Base-by-base conservation (phyloP, 495 filamentous ascomycete species). In the Aspergillus ellipticus region DNA sequence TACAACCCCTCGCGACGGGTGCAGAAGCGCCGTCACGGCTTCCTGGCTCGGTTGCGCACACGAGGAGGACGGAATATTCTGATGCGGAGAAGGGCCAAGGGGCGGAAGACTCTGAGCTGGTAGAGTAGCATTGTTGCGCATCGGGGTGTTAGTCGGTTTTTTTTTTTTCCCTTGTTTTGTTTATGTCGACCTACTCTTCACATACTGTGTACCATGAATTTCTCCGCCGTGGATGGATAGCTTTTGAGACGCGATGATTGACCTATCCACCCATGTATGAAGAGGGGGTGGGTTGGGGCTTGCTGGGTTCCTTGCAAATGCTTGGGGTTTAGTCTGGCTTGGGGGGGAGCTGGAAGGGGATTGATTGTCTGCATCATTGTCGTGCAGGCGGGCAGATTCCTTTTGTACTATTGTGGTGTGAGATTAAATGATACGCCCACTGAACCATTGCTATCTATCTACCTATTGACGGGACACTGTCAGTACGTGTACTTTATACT, bases 21-120 rank as follows among this genome's bases (percentile, higher is more conserved):
- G 42, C 79, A 88, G 66, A 90, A 89, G 74, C 74, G 87, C 56
- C 75, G 87, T 55, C 81, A 83, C 69, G 87, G 87, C 0, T 89
- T 88, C 70, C 70, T 89, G 67, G 72, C 81, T 13, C 65, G 87
- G 55, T 59, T 85, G 54, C 72, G 73, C 64, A 79, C 77, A 20
- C 71, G 77, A 61, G 81, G 76, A 26, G 87, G 82, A 10, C 69
- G 83, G 57, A 75, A 73, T 68, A 79, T 79, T 33, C 43, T 90
- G 59, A 74, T 66, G 62, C 74, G 85, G 65, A 76, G 87, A 68
- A 75, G 72, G 57, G 51, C 74, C 46, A 89, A 85, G 75, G 79
- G 81, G 51, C 78, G 84, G 69, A 82, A 75, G 67, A 77, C 64
- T 43, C 74, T 89, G 76, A 89, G 82, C 59, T 79, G 74, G 74